A percentile compares a stretch with the other conserved stretches of the same genome.
phyloP scores from a whole-genome alignment of 768 basidiomycete species.

The Termitomyces sp. region DNA sequence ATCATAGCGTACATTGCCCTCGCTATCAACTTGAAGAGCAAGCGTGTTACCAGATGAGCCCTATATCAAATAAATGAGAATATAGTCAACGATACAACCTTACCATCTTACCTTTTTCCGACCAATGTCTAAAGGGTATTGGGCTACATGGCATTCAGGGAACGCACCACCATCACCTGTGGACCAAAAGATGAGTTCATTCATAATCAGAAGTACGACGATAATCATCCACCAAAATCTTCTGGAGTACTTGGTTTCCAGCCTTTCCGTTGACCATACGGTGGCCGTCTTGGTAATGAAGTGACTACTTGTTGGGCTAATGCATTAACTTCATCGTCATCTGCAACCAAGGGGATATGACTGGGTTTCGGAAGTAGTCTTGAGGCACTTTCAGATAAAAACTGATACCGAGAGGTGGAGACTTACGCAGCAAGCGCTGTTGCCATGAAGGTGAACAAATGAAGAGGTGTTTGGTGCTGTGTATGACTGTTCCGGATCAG shows the following conservation, averaged over 20 bases:
- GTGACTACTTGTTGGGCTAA: conserved; percentile 34
- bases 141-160: conserved; percentile 95
- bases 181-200: background rate
- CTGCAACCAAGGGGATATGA: conserved; percentile 42
- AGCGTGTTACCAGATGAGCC: conserved; percentile 91
- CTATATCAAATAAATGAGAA: conserved; percentile 30
- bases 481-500: background rate
- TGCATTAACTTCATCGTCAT: conserved; percentile 48
- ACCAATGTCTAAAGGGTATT: conserved; percentile 95
- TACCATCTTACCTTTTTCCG: conserved; percentile 73
- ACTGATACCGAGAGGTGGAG: background rate
- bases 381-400: conserved; percentile 2
- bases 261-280: conserved; percentile 78
- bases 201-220: background rate
- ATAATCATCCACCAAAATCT: conserved; percentile 66
- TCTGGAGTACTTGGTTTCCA: conserved; percentile 84
- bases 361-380: conserved; percentile 69
- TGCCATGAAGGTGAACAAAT: conserved; percentile 24
- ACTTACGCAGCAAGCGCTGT: conserved; percentile 75
- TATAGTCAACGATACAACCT: background rate
- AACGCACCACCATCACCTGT: conserved; percentile 80
- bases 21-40: conserved; percentile 92
- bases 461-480: conserved; percentile 18
- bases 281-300: conserved; percentile 55
- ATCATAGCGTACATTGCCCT: conserved; percentile 96